Percentiles rank a stretch among this genome's conserved stretches.
These are phyloP conservation scores for Russula brevipes DNA, from an alignment of 768 basidiomycete genomes.

Conservation along the genomic window DNA sequence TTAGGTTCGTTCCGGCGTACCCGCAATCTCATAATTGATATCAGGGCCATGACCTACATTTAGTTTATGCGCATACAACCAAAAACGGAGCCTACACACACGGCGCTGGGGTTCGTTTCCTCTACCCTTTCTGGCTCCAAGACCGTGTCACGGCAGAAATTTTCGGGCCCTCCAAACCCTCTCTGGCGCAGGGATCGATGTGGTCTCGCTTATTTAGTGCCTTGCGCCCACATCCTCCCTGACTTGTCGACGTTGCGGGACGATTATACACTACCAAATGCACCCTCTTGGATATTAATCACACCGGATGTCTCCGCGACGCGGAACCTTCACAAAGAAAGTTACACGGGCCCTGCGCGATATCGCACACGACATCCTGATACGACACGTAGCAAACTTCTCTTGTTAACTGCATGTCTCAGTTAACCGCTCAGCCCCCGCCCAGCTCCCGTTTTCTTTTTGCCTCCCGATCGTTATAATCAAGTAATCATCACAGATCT, in stretches of 20 bases:
- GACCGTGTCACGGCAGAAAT: not conserved
- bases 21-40: constrained; percentile 27
- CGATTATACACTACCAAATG: not conserved
- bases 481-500: not conserved
- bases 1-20: constrained; percentile 1
- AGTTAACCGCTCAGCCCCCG: constrained; percentile 16
- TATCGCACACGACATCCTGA: constrained; percentile 17
- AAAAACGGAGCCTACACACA: not conserved
- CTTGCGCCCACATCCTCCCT: not conserved
- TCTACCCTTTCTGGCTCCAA: not conserved
- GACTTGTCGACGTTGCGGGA: not conserved
- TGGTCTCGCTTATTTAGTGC: not conserved
- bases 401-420: constrained; percentile 20
- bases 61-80: not conserved
- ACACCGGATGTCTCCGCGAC: not conserved
- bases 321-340: not conserved
- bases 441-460: constrained; percentile 26
- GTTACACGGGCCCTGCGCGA: constrained; percentile 9
- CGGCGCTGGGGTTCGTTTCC: constrained; percentile 22
- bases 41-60: constrained; percentile 26
- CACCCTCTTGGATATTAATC: not conserved
- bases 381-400: not conserved
- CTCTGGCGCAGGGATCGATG: no score
- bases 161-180: not conserved
- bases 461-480: constrained; percentile 29